Percentiles rank a stretch among this genome's conserved stretches.
Conservation (phyloP, 148 eudicot species). For the Dysphania ambrosioides region DNA sequence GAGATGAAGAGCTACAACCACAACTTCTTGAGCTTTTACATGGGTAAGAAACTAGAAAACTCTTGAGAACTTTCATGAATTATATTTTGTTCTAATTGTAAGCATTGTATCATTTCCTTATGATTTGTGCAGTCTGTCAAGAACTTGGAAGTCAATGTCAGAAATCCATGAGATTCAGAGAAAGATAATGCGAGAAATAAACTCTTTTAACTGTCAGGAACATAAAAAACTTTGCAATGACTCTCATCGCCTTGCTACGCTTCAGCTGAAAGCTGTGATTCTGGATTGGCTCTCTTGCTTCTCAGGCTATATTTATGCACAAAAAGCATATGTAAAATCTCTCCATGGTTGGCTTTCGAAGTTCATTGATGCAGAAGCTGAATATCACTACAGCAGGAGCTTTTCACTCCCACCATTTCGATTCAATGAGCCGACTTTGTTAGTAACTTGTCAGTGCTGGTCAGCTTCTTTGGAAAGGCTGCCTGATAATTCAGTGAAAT, state of each 20-base stretch:
- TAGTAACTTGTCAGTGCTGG: constrained; percentile 43
- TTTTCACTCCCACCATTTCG: constrained; percentile 20
- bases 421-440: constrained; percentile 35
- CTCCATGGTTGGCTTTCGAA: constrained; percentile 47
- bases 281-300: constrained; percentile 47
- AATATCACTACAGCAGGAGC: constrained; percentile 12
- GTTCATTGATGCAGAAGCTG: constrained; percentile 30
- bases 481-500: constrained; percentile 37
- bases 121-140: constrained; percentile 38
- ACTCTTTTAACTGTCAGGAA: constrained; percentile 24
- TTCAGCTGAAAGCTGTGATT: constrained; percentile 47
- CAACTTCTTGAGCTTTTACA: constrained; percentile 52
- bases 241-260: constrained; percentile 47
- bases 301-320: constrained; percentile 35
- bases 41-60: constrained; percentile 36
- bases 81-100: neutral
- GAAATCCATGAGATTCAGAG: constrained; percentile 46
- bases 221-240: no score
- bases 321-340: constrained; percentile 39
- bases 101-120: neutral
- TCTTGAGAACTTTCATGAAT: neutral
- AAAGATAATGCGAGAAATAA: constrained; percentile 39
- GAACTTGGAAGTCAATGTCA: constrained; percentile 49
- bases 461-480: constrained; percentile 36
- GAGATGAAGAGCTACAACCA: constrained; percentile 65